Percentiles rank a stretch among this genome's conserved stretches.
These are phyloP conservation scores for Alternaria gaisen DNA, from an alignment of 2,329 filamentous ascomycete genomes.

Conservation along the genomic window DNA sequence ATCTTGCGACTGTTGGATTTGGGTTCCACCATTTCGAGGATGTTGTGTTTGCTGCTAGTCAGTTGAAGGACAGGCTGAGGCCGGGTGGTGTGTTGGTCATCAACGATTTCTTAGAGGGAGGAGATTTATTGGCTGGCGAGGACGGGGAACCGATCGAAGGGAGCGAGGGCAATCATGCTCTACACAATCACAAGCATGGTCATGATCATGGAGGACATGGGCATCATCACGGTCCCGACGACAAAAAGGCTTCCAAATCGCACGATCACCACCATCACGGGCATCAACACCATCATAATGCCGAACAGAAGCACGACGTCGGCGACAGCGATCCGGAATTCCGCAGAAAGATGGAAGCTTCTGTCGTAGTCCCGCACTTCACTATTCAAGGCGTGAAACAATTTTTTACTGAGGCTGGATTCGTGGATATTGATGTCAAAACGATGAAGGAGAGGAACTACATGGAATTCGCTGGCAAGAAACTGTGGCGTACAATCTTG, in stretches of 20 bases:
- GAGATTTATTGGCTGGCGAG: slow-evolving; percentile 40
- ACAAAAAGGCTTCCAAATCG: slow-evolving; percentile 6
- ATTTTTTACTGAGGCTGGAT: slow-evolving; percentile 71
- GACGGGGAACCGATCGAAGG: slow-evolving; percentile 33
- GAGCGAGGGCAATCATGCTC: slow-evolving; percentile 36
- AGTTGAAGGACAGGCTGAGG: slow-evolving; percentile 68
- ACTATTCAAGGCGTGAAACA: slow-evolving; percentile 64
- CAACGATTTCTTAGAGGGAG: slow-evolving; percentile 71
- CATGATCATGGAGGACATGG: slow-evolving; percentile 31
- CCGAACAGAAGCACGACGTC: slow-evolving; percentile 13
- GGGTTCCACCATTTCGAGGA: slow-evolving; percentile 65
- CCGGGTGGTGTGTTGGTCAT: slow-evolving; percentile 73
- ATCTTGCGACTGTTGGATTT: slow-evolving; percentile 54
- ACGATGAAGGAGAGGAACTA: slow-evolving; percentile 62
- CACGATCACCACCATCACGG: slow-evolving; percentile 21
- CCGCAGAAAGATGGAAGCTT: slow-evolving; percentile 54
- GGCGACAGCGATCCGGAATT: slow-evolving; percentile 16
- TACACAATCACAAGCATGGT: slow-evolving; percentile 31
- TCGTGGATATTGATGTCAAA: slow-evolving; percentile 65
- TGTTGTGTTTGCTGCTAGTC: slow-evolving; percentile 65
- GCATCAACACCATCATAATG: slow-evolving; percentile 18
- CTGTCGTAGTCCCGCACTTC: slow-evolving; percentile 74
- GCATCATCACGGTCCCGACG: slow-evolving; percentile 5
- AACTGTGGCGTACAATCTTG: slow-evolving; percentile 58
- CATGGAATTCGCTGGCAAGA: slow-evolving; percentile 52